A percentile compares a stretch with the other conserved stretches of the same genome.
Conservation (phyloP, 192 early-diverging fungal species). For the Phlyctochytrium arcticum region DNA sequence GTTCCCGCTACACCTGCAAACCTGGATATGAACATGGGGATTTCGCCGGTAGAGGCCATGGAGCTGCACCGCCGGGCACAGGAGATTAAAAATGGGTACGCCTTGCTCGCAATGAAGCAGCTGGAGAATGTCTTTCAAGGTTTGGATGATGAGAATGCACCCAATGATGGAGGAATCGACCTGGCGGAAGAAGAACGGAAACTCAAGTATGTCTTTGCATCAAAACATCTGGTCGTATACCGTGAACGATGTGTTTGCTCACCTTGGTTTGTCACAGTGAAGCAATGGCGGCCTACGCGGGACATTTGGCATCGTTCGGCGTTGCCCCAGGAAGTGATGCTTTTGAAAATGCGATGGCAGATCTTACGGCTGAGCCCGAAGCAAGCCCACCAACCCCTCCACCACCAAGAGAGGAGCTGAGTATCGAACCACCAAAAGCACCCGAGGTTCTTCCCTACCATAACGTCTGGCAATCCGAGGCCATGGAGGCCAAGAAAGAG, state of each 20-base stretch:
- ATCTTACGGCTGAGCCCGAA: background rate
- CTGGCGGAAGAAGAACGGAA: slow-evolving; percentile 14
- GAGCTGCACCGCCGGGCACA: slow-evolving; percentile 24
- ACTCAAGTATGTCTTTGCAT: slow-evolving; percentile 13
- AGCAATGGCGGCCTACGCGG: slow-evolving; percentile 15
- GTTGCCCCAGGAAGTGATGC: slow-evolving; percentile 5
- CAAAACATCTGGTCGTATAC: background rate
- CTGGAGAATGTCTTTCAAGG: slow-evolving; percentile 19
- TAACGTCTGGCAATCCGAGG: slow-evolving; percentile 16
- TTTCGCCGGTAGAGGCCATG: slow-evolving; percentile 27
- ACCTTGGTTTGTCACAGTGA: background rate
- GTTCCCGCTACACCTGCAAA: background rate
- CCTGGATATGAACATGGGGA: slow-evolving; percentile 1
- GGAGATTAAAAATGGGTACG: slow-evolving; percentile 26
- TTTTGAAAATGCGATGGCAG: slow-evolving; percentile 7
- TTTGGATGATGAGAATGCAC: slow-evolving; percentile 5
- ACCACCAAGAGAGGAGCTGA: background rate
- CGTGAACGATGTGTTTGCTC: background rate
- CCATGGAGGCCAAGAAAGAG: background rate
- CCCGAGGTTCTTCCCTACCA: slow-evolving; percentile 12
- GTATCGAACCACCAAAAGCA: background rate
- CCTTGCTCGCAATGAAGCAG: slow-evolving; percentile 26
- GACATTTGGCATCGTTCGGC: slow-evolving; percentile 8
- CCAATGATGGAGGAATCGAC: background rate
- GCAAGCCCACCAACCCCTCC: background rate